phyloP scores from a whole-genome alignment of 2,329 filamentous ascomycete genomes.

The Fusarium drepaniforme region DNA sequence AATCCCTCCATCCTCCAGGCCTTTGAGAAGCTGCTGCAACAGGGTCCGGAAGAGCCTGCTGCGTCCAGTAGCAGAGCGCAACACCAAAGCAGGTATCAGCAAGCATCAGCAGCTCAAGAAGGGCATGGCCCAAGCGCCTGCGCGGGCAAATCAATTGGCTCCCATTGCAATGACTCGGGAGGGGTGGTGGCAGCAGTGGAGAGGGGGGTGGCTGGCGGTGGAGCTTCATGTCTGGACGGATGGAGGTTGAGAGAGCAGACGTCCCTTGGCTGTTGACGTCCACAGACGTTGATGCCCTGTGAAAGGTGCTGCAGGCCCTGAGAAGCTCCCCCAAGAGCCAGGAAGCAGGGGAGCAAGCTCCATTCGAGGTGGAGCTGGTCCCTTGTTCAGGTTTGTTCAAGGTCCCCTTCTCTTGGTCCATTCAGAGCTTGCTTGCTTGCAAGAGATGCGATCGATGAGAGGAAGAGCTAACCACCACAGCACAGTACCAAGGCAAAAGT shows the following conservation, averaged over 20 bases:
- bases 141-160: conserved; percentile 46
- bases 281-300: conserved; percentile 27
- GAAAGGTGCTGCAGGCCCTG: conserved; percentile 34
- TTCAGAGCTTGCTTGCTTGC: conserved; percentile 6
- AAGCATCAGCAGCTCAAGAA: conserved; percentile 40
- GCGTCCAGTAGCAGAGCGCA: conserved; percentile 27
- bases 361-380: conserved; percentile 41
- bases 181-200: conserved; percentile 38
- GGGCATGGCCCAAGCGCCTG: conserved; percentile 41
- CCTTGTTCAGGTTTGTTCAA: conserved; percentile 38
- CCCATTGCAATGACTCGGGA: conserved; percentile 48
- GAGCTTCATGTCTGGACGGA: conserved; percentile 33
- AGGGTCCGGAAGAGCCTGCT: conserved; percentile 8
- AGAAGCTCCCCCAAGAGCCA: conserved; percentile 39
- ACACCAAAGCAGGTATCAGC: conserved; percentile 24
- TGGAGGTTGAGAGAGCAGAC: conserved; percentile 29
- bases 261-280: conserved; percentile 18
- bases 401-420: conserved; percentile 33
- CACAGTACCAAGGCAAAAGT: background rate
- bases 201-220: conserved; percentile 38
- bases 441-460: conserved; percentile 18
- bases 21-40: conserved; percentile 10
- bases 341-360: conserved; percentile 43
- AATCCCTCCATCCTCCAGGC: conserved; percentile 18
- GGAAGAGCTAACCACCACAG: background rate